These are phyloP conservation scores for Ceratobasidium sp. DNA, from an alignment of 1,284 basidiomycete genomes.

Conservation along the genomic window DNA sequence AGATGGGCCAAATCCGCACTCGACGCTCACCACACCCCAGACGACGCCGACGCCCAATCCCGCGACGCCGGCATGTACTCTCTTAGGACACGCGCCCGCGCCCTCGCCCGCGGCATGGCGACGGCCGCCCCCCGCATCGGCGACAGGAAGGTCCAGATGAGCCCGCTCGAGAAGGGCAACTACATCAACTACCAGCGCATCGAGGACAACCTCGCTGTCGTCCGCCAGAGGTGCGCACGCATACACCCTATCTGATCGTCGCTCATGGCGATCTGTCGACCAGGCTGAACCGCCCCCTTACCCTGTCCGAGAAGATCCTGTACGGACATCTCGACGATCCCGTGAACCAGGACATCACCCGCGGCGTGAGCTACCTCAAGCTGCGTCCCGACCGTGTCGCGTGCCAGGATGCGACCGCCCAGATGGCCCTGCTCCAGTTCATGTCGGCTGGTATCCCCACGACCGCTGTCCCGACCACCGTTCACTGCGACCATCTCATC, in stretches of 20 bases:
- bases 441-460: constrained; percentile 99
- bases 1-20: constrained; percentile 24
- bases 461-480: constrained; percentile 96
- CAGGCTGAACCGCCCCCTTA: constrained; percentile 92
- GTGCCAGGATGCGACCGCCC: constrained; percentile 97
- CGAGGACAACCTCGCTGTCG: constrained; percentile 90
- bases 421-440: constrained; percentile 99
- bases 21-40: constrained; percentile 8
- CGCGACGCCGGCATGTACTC: constrained; percentile 20
- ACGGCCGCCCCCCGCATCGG: constrained; percentile 84
- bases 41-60: neutral
- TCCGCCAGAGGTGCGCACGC: constrained; percentile 76
- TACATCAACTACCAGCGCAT: constrained; percentile 99
- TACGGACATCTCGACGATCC: constrained; percentile 98
- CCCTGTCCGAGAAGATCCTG: constrained; percentile 97
- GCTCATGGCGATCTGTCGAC: constrained; percentile 16
- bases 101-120: constrained; percentile 64
- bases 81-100: constrained; percentile 29
- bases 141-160: constrained; percentile 94
- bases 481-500: constrained; percentile 99
- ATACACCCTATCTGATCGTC: neutral
- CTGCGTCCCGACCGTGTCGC: constrained; percentile 97
- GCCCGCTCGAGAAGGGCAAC: constrained; percentile 83
- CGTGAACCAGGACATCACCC: constrained; percentile 85
- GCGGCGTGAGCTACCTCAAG: constrained; percentile 94